Percentiles rank a stretch among this genome's conserved stretches.
These are phyloP conservation scores for Lomentospora prolificans DNA, from an alignment of 2,329 filamentous ascomycete species.

Conservation along the genomic window DNA sequence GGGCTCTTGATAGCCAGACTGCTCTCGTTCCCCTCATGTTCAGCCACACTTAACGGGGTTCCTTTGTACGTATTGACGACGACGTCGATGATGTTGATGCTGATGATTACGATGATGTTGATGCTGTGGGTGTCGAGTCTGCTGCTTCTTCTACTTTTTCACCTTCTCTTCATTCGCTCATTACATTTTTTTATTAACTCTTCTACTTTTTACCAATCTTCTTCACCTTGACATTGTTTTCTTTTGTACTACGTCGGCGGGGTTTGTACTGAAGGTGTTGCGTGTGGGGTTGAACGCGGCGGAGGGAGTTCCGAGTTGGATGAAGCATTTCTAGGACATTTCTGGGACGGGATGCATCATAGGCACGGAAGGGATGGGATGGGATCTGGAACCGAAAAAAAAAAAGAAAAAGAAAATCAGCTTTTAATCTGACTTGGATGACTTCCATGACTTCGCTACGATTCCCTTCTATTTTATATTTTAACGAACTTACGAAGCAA, in stretches of 20 bases:
- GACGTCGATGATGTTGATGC: constrained; percentile 1
- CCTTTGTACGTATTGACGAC: neutral
- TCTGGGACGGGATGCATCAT: neutral
- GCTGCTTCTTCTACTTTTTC: constrained; percentile 1
- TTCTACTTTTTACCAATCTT: constrained; percentile 2
- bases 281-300: no score
- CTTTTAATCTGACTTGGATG: neutral
- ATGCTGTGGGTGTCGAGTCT: neutral
- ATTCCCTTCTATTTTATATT: no score
- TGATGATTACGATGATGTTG: neutral
- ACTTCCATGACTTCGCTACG: neutral
- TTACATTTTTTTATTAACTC: constrained; percentile 13
- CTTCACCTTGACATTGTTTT: neutral
- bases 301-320: neutral
- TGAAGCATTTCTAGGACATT: no score
- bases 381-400: neutral
- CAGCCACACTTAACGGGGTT: constrained; percentile 27
- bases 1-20: constrained; percentile 41
- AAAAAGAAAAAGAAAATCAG: neutral
- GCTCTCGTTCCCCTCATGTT: constrained; percentile 52
- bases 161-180: constrained; percentile 16
- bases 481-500: neutral
- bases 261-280: no score
- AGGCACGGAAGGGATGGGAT: neutral
- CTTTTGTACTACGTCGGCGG: neutral